Evolutionary conservation across 805 yeast genomes (phyloP).

Genomic region (Zygosaccharomyces bailii): DNA sequence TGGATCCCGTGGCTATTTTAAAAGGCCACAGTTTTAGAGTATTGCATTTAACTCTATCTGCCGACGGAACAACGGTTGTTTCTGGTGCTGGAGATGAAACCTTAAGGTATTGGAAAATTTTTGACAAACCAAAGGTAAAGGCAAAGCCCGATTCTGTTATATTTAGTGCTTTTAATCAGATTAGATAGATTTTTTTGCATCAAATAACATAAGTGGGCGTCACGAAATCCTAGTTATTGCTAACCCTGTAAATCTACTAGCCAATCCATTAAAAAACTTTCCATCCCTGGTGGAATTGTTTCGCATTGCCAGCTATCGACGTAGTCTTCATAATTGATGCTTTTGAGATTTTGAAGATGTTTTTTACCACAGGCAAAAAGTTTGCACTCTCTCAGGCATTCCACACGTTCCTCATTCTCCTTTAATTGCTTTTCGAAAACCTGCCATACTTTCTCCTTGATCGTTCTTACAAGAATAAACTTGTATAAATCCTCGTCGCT

Average conservation of each 20-base stretch:
- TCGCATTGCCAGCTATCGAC: constrained; percentile 21
- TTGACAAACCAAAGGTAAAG: constrained; percentile 67
- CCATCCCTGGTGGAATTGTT: constrained; percentile 16
- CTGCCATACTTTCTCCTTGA: constrained; percentile 30
- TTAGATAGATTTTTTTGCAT: constrained; percentile 38
- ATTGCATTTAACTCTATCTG: constrained; percentile 80
- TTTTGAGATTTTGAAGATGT: constrained; percentile 14
- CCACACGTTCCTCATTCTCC: constrained; percentile 1
- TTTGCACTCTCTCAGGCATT: constrained; percentile 10
- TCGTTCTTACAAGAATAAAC: constrained; percentile 23
- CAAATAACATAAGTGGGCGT: too few species aligned
- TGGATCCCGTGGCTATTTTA: constrained; percentile 89
- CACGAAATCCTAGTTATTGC: too few species aligned
- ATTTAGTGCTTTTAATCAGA: constrained; percentile 70
- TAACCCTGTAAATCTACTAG: constrained; percentile 19
- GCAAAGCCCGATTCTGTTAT: constrained; percentile 59
- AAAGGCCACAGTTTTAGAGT: constrained; percentile 95
- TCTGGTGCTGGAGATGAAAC: constrained; percentile 99
- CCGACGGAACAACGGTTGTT: constrained; percentile 94
- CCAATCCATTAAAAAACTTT: constrained; percentile 26
- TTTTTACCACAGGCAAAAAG: constrained; percentile 19
- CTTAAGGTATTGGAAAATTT: constrained; percentile 89
- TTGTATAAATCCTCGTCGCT: constrained; percentile 25
- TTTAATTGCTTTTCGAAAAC: constrained; percentile 6
- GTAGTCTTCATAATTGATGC: constrained; percentile 22